phyloP scores from a whole-genome alignment of 2,329 filamentous ascomycete genomes.

The Dryadomyces quercivorus region DNA sequence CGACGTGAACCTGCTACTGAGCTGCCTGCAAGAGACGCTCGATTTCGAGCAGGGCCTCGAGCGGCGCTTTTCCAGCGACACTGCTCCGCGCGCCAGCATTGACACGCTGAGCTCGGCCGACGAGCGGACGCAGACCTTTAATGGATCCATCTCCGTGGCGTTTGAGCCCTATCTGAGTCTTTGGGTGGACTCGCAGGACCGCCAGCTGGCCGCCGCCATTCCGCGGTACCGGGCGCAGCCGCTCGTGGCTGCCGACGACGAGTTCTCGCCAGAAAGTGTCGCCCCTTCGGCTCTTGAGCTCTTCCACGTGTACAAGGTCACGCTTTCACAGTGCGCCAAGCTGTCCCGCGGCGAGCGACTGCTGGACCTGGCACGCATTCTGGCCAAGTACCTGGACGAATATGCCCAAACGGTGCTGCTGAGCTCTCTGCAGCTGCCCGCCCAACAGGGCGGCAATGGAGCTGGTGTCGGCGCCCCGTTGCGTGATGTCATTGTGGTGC shows the following conservation, averaged over 20 bases:
- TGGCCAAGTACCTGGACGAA: constrained; percentile 88
- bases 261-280: constrained; percentile 82
- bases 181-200: constrained; percentile 96
- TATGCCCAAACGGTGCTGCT: constrained; percentile 90
- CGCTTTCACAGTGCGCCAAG: constrained; percentile 88
- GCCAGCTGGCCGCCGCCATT: constrained; percentile 70
- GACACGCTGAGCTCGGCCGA: constrained; percentile 78
- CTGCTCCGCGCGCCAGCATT: constrained; percentile 64
- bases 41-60: constrained; percentile 94
- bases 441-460: background rate
- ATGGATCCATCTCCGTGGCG: constrained; percentile 85
- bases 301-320: constrained; percentile 93
- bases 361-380: constrained; percentile 69
- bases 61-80: constrained; percentile 52
- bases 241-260: constrained; percentile 70
- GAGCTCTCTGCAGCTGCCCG: constrained; percentile 41
- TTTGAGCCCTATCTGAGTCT: constrained; percentile 95
- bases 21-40: constrained; percentile 53
- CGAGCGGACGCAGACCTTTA: constrained; percentile 65
- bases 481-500: constrained; percentile 70
- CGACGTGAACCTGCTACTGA: constrained; percentile 33
- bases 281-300: constrained; percentile 91
- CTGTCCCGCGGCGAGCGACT: constrained; percentile 82
- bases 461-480: constrained; percentile 24
- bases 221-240: constrained; percentile 79